Conservation (phyloP, 495 filamentous ascomycete genomes). For the Cercophora sp. region DNA sequence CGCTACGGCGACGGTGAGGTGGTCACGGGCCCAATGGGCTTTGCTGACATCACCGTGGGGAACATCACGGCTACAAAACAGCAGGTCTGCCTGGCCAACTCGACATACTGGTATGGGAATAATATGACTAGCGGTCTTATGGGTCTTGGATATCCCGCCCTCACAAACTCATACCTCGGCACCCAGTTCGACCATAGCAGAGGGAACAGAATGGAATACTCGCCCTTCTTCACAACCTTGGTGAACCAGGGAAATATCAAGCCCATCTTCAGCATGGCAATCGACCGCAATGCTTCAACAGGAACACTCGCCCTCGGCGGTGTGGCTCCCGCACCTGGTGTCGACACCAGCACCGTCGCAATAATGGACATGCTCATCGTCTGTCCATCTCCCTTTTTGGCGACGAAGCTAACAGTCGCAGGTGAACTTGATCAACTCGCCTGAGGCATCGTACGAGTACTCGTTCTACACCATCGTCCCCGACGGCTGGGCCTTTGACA, state of each 20-base stretch:
- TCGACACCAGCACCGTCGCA: conserved; percentile 25
- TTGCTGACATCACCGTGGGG: conserved; percentile 52
- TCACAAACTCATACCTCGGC: conserved; percentile 45
- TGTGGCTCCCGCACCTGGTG: conserved; percentile 30
- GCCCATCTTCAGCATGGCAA: conserved; percentile 54
- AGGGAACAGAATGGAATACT: conserved; percentile 42
- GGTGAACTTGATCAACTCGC: conserved; percentile 23
- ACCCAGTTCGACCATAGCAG: conserved; percentile 25
- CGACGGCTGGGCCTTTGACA: conserved; percentile 34
- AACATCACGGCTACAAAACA: conserved; percentile 52
- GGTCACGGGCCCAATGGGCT: conserved; percentile 54
- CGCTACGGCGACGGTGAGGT: conserved; percentile 56
- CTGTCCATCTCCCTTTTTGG: conserved; percentile 16
- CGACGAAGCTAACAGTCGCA: conserved; percentile 4
- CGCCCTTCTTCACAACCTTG: conserved; percentile 57
- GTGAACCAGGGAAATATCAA: conserved; percentile 46
- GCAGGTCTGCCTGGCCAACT: conserved; percentile 35
- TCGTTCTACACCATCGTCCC: conserved; percentile 43
- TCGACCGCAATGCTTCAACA: conserved; percentile 35
- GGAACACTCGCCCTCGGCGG: conserved; percentile 54
- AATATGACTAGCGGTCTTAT: conserved; percentile 53
- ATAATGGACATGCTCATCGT: conserved; percentile 40
- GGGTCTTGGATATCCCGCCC: conserved; percentile 56
- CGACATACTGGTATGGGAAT: conserved; percentile 42
- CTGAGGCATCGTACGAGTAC: conserved; percentile 27